A percentile compares a stretch with the other conserved stretches of the same genome.
phyloP scores from a whole-genome alignment of 164 flowering plant species.

The Umbellularia californica region DNA sequence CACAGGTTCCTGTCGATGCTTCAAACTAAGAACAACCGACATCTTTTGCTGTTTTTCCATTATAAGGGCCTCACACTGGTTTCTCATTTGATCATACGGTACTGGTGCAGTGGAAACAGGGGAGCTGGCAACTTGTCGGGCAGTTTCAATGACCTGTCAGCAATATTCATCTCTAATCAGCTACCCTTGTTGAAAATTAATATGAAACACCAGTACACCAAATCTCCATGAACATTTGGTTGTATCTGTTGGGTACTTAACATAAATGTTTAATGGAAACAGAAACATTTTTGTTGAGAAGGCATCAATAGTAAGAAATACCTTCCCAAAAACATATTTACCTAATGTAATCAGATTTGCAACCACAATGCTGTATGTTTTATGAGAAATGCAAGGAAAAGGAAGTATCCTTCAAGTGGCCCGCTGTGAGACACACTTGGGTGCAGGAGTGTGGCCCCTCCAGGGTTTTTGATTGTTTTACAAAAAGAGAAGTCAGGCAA shows the following conservation, averaged over 20 bases:
- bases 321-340: too few species aligned
- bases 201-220: background rate
- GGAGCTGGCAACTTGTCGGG: slow-evolving; percentile 68
- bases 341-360: too few species aligned
- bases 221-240: background rate
- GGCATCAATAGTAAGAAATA: too few species aligned
- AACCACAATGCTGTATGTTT: too few species aligned
- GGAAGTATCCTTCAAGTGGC: too few species aligned
- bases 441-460: too few species aligned
- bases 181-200: background rate
- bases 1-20: slow-evolving; percentile 41
- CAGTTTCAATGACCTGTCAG: slow-evolving; percentile 75
- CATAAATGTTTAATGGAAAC: background rate
- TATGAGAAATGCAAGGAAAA: too few species aligned
- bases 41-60: slow-evolving; percentile 83
- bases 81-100: slow-evolving; percentile 76
- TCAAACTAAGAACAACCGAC: slow-evolving; percentile 70
- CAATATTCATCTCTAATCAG: background rate
- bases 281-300: background rate
- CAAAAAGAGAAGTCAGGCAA: too few species aligned
- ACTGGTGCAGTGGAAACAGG: slow-evolving; percentile 59
- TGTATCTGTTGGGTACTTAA: background rate
- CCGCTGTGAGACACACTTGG: too few species aligned
- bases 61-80: slow-evolving; percentile 87
- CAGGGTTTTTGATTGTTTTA: too few species aligned